Evolutionary conservation across 225 moss, liverwort and hornwort species (phyloP).

Genomic region (Climacium dendroides): DNA sequence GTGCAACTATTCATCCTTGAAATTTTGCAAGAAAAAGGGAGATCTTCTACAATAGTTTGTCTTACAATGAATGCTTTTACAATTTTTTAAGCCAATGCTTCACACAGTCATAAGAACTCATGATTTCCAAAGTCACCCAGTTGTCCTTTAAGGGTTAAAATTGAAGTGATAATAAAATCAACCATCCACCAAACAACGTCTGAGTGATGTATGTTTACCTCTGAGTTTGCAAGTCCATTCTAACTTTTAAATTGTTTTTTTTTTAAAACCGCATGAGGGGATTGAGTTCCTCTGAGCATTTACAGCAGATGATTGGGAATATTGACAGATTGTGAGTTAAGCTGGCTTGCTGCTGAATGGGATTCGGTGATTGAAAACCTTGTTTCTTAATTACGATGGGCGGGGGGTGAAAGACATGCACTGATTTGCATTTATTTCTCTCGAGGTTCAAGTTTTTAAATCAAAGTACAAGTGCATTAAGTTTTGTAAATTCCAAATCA

Average conservation of each 20-base stretch:
- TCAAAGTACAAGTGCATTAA: not conserved
- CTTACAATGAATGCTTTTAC: too few relatives aligned
- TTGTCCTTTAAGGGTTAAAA: too few relatives aligned
- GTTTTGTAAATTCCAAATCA: not conserved
- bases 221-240: not conserved
- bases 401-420: not conserved
- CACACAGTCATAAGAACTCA: too few relatives aligned
- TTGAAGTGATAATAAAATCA: not conserved
- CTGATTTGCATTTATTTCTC: not conserved
- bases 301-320: slow-evolving; percentile 19
- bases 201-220: not conserved
- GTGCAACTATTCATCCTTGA: too few relatives aligned
- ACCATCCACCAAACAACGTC: not conserved
- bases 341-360: too few relatives aligned
- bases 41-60: too few relatives aligned
- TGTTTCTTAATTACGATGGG: not conserved
- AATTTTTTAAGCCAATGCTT: too few relatives aligned
- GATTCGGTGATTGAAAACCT: not conserved
- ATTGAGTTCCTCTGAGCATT: not conserved
- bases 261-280: not conserved
- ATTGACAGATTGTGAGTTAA: not conserved
- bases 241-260: too few relatives aligned
- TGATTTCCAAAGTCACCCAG: too few relatives aligned
- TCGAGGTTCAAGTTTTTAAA: not conserved
- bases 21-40: too few relatives aligned